These are phyloP conservation scores for Eleusine indica DNA, from an alignment of 176 grass and related monocot genomes.

Conservation along the genomic window DNA sequence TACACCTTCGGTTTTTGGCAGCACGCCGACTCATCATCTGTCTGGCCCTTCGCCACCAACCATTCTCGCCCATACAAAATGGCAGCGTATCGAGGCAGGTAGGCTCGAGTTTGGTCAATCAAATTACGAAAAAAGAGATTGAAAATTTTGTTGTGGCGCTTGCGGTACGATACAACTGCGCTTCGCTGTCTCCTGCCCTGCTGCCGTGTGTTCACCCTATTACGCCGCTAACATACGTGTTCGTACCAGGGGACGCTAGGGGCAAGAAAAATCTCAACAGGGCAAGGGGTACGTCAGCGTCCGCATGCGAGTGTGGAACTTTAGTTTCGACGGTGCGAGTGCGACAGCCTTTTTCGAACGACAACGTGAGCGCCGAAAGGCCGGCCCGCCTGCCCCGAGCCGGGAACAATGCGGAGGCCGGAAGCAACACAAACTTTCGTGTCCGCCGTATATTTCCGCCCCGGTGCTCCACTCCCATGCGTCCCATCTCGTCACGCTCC, in stretches of 20 bases:
- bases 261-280: neutral
- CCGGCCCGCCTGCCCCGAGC: neutral
- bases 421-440: neutral
- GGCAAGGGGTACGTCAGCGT: neutral
- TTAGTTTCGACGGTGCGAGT: neutral
- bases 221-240: neutral
- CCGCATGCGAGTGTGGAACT: neutral
- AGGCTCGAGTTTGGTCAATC: neutral
- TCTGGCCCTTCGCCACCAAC: neutral
- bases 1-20: neutral
- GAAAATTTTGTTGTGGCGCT: neutral
- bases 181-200: neutral
- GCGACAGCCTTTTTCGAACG: neutral
- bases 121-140: neutral
- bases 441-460: neutral
- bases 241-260: too few species aligned
- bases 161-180: neutral
- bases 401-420: neutral
- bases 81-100: neutral
- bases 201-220: neutral
- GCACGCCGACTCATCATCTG: neutral
- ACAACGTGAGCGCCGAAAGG: neutral
- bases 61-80: conserved; percentile 39
- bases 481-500: conserved; percentile 21
- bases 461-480: neutral